Evolutionary conservation across 2,329 filamentous ascomycete genomes (phyloP).

Genomic region (Pestalotiopsis sp.): DNA sequence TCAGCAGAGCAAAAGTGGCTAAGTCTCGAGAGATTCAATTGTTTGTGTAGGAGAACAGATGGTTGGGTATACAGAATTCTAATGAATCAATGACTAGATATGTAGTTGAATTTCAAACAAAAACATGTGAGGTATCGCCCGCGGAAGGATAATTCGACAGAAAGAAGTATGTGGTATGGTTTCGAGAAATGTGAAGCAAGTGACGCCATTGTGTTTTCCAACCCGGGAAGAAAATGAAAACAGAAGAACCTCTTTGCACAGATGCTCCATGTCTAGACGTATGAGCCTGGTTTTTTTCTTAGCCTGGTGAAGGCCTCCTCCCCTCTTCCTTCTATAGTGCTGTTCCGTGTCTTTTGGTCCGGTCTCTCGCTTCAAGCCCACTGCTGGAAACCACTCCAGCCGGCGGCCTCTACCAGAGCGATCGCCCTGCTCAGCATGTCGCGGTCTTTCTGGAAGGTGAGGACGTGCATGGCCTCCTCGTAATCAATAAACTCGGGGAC

Average conservation of each 20-base stretch:
- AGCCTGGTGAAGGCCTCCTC: background rate
- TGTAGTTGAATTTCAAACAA: background rate
- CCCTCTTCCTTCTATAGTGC: background rate
- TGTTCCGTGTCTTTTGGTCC: background rate
- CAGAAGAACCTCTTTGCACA: background rate
- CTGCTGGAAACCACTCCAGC: conserved; percentile 7
- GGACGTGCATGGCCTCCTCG: conserved; percentile 24
- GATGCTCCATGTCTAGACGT: background rate
- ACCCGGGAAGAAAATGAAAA: background rate
- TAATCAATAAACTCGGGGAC: conserved; percentile 24
- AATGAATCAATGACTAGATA: background rate
- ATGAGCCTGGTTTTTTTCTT: background rate
- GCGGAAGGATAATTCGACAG: background rate
- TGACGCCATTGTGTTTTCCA: background rate
- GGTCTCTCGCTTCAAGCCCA: background rate
- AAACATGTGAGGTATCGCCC: background rate
- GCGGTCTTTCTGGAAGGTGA: conserved; percentile 34
- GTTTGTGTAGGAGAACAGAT: background rate
- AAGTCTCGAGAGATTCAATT: background rate
- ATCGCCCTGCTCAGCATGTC: conserved; percentile 30
- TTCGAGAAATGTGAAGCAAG: background rate
- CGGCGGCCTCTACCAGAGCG: conserved; percentile 23
- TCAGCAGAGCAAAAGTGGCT: background rate
- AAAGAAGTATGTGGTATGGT: background rate
- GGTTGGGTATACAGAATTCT: background rate